A percentile compares a stretch with the other conserved stretches of the same genome.
These are phyloP conservation scores for Hyphopichia homilentoma DNA, from an alignment of 805 yeast species.

Conservation along the genomic window DNA sequence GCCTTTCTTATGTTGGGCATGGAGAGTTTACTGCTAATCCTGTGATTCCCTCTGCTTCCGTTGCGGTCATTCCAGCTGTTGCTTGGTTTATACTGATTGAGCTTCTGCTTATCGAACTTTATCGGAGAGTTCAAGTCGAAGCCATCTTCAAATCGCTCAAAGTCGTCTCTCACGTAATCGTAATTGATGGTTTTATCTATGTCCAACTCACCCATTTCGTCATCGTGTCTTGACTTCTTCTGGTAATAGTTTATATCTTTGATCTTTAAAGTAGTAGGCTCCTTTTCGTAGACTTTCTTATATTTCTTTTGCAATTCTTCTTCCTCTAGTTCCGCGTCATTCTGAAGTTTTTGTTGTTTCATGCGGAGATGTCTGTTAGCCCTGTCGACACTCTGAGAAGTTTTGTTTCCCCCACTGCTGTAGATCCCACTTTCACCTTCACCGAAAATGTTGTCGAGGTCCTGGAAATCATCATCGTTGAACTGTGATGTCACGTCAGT, in stretches of 20 bases:
- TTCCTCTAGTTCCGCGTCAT: constrained; percentile 34
- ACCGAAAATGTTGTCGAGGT: constrained; percentile 35
- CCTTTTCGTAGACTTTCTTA: constrained; percentile 8
- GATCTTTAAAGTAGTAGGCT: constrained; percentile 24
- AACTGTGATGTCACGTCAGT: constrained; percentile 38
- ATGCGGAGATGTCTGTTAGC: constrained; percentile 21
- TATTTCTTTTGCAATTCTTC: constrained; percentile 19
- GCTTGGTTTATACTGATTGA: constrained; percentile 7
- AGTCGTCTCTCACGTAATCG: constrained; percentile 35
- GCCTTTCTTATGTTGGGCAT: no score
- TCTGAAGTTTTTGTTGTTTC: constrained; percentile 20
- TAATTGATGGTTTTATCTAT: constrained; percentile 33
- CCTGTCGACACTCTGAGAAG: constrained; percentile 8
- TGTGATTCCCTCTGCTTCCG: no score
- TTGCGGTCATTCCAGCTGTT: no score
- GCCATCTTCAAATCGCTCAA: constrained; percentile 35
- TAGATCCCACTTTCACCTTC: constrained; percentile 34
- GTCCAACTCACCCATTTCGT: constrained; percentile 20
- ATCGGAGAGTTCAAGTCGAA: constrained; percentile 20
- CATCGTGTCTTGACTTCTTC: constrained; percentile 8
- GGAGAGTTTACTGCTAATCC: no score
- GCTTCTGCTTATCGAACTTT: constrained; percentile 7
- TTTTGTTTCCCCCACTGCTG: neutral
- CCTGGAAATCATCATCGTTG: constrained; percentile 32
- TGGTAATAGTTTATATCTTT: constrained; percentile 20